These are phyloP conservation scores for Cyclanthera cordifolia DNA, from an alignment of 306 rosid species.

Conservation along the genomic window DNA sequence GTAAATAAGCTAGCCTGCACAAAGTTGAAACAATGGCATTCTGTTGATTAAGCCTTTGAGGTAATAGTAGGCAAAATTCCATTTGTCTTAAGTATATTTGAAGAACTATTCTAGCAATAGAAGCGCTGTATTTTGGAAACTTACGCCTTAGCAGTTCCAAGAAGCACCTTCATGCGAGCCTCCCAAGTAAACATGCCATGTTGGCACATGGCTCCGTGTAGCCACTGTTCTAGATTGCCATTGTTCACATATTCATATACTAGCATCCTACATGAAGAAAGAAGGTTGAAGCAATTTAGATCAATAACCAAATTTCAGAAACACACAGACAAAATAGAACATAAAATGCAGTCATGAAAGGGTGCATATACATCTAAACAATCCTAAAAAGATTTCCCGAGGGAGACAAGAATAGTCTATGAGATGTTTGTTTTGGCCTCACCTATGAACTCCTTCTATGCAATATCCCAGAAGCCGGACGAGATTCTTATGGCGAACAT, in stretches of 20 bases:
- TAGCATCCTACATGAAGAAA: conserved; percentile 51
- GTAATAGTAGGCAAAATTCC: background rate
- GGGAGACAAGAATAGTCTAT: background rate
- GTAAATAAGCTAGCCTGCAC: conserved; percentile 83
- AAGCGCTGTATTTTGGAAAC: conserved; percentile 15
- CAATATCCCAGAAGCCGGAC: conserved; percentile 88
- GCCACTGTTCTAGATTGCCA: conserved; percentile 92
- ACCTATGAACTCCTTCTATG: conserved; percentile 91
- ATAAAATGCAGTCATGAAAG: background rate
- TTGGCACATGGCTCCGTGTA: conserved; percentile 68
- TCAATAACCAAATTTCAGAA: background rate
- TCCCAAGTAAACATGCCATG: conserved; percentile 82
- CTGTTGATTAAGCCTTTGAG: background rate
- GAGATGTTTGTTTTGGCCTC: conserved; percentile 6
- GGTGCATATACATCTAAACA: background rate
- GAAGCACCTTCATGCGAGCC: conserved; percentile 70
- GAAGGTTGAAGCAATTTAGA: background rate
- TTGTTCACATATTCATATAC: conserved; percentile 92
- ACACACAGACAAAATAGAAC: background rate
- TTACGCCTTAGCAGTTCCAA: conserved; percentile 98
- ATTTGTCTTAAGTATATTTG: no score
- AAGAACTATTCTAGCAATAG: background rate
- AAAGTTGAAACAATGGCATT: background rate
- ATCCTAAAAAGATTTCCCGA: background rate
- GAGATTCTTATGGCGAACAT: conserved; percentile 90